Evolutionary conservation across 352 stramenopile species (phyloP).

Genomic region (Blastocystis hominis): DNA sequence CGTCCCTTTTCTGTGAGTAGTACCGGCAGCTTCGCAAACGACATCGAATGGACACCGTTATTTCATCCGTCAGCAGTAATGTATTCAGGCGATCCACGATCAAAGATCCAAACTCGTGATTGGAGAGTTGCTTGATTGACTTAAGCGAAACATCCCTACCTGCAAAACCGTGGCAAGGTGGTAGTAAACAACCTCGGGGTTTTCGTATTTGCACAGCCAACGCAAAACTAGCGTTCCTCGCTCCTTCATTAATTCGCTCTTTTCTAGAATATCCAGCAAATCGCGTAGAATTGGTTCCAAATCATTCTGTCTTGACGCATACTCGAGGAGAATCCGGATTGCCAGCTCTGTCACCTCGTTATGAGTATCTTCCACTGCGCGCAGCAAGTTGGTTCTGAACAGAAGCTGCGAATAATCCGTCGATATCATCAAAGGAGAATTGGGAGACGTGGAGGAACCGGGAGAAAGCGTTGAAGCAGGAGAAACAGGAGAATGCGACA

Average conservation of each 20-base stretch:
- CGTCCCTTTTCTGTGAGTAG: background rate
- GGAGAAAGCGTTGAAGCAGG: conserved; percentile 74
- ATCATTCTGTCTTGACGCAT: conserved; percentile 80
- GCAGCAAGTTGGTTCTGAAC: conserved; percentile 84
- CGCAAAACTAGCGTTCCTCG: conserved; percentile 90
- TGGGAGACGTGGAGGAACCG: conserved; percentile 68
- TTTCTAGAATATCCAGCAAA: conserved; percentile 36
- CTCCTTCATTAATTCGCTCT: conserved; percentile 73
- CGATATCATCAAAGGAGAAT: conserved; percentile 62
- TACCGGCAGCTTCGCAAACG: conserved; percentile 61
- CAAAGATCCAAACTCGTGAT: conserved; percentile 86
- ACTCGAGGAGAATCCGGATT: conserved; percentile 82
- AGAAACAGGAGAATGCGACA: conserved; percentile 62
- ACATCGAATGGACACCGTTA: conserved; percentile 74
- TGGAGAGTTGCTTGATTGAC: conserved; percentile 60
- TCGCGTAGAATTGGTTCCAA: conserved; percentile 55
- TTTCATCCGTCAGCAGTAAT: conserved; percentile 91
- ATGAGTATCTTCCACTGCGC: conserved; percentile 84
- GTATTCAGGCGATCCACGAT: conserved; percentile 98
- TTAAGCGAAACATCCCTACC: conserved; percentile 62
- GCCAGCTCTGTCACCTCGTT: conserved; percentile 92
- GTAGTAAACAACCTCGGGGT: conserved; percentile 93
- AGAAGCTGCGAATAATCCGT: conserved; percentile 73
- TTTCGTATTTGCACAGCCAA: conserved; percentile 89
- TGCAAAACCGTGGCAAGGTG: conserved; percentile 87